phyloP scores from a whole-genome alignment of 163 green algal genomes.

The Scenedesmus sp. region DNA sequence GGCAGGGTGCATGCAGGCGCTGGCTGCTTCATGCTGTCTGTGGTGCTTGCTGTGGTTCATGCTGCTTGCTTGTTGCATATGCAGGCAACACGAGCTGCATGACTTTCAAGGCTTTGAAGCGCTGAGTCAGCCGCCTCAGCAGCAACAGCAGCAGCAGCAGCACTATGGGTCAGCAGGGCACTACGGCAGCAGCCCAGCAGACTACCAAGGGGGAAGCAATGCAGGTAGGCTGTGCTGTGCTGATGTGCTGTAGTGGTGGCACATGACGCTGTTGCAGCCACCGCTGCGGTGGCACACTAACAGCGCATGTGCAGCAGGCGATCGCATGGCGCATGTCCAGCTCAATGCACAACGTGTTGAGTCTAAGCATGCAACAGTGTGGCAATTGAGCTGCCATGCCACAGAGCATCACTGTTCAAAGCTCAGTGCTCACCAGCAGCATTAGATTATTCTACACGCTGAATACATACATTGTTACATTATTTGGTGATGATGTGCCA shows the following conservation, averaged over 20 bases:
- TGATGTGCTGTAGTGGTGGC: too few relatives aligned
- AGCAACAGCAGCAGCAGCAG: conserved; percentile 28
- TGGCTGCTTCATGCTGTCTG: neutral
- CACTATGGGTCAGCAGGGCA: neutral
- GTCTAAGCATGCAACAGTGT: too few relatives aligned
- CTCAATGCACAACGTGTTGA: too few relatives aligned
- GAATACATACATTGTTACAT: neutral
- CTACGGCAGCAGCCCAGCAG: neutral
- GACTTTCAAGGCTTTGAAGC: neutral
- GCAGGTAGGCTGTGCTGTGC: neutral
- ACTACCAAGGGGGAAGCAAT: neutral
- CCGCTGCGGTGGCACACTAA: too few relatives aligned
- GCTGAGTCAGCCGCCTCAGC: neutral
- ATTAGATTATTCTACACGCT: neutral
- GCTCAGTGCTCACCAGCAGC: neutral
- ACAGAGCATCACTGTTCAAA: neutral
- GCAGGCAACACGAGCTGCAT: conserved; percentile 16
- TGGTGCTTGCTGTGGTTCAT: neutral
- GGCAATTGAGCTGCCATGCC: neutral
- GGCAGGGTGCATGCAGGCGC: neutral
- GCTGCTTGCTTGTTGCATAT: neutral
- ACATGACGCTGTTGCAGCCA: too few relatives aligned
- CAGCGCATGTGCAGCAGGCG: too few relatives aligned
- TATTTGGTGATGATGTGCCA: neutral
- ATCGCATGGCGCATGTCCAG: too few relatives aligned